A percentile compares a stretch with the other conserved stretches of the same genome.
Evolutionary conservation across 768 basidiomycete genomes (phyloP).

Genomic region (Macrolepiota albuminosa): DNA sequence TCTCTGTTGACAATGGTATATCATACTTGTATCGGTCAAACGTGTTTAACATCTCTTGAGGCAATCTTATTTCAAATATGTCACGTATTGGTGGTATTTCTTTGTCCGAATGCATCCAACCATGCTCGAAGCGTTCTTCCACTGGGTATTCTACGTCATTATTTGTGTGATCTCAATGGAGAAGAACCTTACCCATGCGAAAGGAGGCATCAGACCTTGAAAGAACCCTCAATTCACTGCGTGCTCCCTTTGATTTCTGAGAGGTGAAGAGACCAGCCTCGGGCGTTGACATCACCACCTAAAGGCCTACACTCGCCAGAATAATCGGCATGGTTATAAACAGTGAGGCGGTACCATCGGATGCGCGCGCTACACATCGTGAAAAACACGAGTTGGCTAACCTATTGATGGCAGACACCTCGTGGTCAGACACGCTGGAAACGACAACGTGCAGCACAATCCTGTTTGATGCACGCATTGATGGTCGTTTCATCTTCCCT

Average conservation of each 20-base stretch:
- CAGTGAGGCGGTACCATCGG: neutral
- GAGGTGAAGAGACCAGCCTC: slow-evolving; percentile 29
- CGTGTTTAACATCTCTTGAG: slow-evolving; percentile 11
- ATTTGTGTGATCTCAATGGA: neutral
- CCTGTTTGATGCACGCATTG: neutral
- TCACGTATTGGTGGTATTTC: slow-evolving; percentile 13
- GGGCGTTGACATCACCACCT: neutral
- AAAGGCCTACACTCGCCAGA: neutral
- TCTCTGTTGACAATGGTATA: neutral
- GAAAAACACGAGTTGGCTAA: neutral
- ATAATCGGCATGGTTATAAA: neutral
- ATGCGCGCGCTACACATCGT: neutral
- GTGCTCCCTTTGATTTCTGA: slow-evolving; percentile 38
- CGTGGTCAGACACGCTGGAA: neutral
- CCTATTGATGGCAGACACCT: neutral
- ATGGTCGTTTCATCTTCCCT: neutral
- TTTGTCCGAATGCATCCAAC: slow-evolving; percentile 20
- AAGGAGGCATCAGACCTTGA: slow-evolving; percentile 29
- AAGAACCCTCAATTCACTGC: slow-evolving; percentile 40
- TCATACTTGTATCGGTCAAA: slow-evolving; percentile 17
- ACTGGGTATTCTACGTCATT: slow-evolving; percentile 9
- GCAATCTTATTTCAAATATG: slow-evolving; percentile 15
- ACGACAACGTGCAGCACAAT: neutral
- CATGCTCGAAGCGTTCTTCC: slow-evolving; percentile 14
- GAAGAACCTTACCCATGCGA: slow-evolving; percentile 31